phyloP scores from a whole-genome alignment of 495 filamentous ascomycete genomes.

The Penicillium nucicola region DNA sequence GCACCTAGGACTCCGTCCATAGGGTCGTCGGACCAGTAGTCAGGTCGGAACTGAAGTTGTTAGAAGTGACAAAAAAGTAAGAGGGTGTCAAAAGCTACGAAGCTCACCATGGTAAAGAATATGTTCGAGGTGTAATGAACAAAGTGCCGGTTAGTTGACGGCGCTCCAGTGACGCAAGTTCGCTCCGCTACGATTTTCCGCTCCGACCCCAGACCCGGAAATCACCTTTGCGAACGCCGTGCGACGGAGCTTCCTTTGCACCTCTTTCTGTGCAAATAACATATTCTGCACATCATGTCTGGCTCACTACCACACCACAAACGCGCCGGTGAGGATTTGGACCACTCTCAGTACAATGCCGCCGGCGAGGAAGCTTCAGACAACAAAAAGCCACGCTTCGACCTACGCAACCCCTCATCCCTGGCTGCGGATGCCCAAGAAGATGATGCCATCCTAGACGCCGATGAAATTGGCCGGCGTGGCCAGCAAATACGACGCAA shows the following conservation, averaged over 20 bases:
- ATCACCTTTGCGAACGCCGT: constrained; percentile 11
- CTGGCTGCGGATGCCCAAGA: constrained; percentile 76
- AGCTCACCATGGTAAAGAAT: constrained; percentile 26
- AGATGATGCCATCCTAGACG: constrained; percentile 78
- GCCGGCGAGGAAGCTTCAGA: constrained; percentile 47
- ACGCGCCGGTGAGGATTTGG: constrained; percentile 74
- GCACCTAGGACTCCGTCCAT: constrained; percentile 47
- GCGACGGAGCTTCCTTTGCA: constrained; percentile 11
- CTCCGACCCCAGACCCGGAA: constrained; percentile 38
- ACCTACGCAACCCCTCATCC: constrained; percentile 88
- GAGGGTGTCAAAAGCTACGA: not conserved
- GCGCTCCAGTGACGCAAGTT: constrained; percentile 42
- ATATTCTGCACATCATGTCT: constrained; percentile 46
- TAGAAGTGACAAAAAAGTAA: constrained; percentile 10
- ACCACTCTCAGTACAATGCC: constrained; percentile 64
- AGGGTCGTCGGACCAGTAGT: constrained; percentile 56
- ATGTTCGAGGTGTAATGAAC: not conserved
- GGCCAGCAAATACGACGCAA: constrained; percentile 78
- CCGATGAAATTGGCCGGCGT: constrained; percentile 86
- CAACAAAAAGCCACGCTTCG: constrained; percentile 88
- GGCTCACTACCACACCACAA: constrained; percentile 71
- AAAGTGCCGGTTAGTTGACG: not conserved
- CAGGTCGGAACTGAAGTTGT: constrained; percentile 46
- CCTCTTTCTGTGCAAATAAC: not conserved
- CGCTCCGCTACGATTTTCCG: constrained; percentile 45